phyloP scores from a whole-genome alignment of 2,329 filamentous ascomycete species.

The Aspergillus nomiae region DNA sequence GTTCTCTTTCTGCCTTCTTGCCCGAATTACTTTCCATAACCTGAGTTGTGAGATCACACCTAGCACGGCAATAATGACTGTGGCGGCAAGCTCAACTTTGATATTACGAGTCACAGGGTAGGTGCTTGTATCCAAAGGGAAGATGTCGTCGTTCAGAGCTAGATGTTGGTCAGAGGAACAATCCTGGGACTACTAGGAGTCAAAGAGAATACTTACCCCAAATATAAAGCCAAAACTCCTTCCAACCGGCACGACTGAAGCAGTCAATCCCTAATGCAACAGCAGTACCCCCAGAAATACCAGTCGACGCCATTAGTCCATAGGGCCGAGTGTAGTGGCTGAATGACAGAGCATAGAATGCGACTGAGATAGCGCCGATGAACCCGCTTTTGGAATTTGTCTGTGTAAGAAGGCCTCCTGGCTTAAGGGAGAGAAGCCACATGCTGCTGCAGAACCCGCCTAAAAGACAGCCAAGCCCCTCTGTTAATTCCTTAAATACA shows the following conservation, averaged over 20 bases:
- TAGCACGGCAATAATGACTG: conserved; percentile 71
- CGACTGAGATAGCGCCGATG: conserved; percentile 71
- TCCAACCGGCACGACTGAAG: conserved; percentile 84
- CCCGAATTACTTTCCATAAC: conserved; percentile 77
- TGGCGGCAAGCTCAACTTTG: conserved; percentile 77
- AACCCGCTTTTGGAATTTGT: conserved; percentile 69
- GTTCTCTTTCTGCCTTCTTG: conserved; percentile 51
- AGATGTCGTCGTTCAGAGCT: conserved; percentile 75
- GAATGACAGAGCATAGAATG: conserved; percentile 73
- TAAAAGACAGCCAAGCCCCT: conserved; percentile 81
- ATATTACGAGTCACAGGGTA: conserved; percentile 89
- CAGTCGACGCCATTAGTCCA: conserved; percentile 72
- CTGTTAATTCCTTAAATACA: conserved; percentile 80
- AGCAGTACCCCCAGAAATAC: conserved; percentile 79
- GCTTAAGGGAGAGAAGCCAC: conserved; percentile 82
- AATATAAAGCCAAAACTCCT: conserved; percentile 94
- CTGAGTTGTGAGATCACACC: conserved; percentile 83
- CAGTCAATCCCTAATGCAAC: conserved; percentile 86
- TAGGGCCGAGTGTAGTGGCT: conserved; percentile 77
- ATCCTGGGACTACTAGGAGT: neutral
- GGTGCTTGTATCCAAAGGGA: conserved; percentile 72
- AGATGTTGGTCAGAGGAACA: conserved; percentile 7
- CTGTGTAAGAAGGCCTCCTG: conserved; percentile 71
- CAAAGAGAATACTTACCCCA: conserved; percentile 61
- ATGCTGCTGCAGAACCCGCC: conserved; percentile 84